Base-by-base conservation (phyloP, 371 early-diverging fungal species). In the Apophysomyces variabilis region DNA sequence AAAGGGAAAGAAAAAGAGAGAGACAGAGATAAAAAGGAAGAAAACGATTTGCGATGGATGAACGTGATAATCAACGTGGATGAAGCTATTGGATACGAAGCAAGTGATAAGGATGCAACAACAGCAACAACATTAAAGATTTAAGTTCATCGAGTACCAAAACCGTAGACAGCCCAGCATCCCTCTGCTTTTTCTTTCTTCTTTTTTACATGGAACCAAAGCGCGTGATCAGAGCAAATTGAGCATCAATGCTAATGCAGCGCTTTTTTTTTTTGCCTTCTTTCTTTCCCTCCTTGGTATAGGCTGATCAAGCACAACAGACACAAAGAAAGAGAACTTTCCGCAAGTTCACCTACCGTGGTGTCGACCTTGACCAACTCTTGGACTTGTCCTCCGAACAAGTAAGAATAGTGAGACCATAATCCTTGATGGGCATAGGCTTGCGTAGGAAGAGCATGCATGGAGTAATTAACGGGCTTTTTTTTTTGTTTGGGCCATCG, bases 261-360 rank as follows among this genome's bases (percentile, higher is more conserved):
- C 54, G 18, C 0, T 18, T 18, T 18, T 18, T 16, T 12, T 46
- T 26, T 26, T 26, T 26, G 32, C 32, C 32, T 26, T 26, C 32
- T 26, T 26, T 26, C 32, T 26, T 26, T 26, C 32, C 32, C 32
- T 26, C 18, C 21, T 21, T 9, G 16, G 5, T 21, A 5, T 75
- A 86, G 84, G 83, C 85, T 79, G 87, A 84, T 75, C 76, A 80
- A 66, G 54, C 54, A 11, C 78, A 82, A 75, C 61, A 70, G 60
- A 64, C 67, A 35, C 86, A 90, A 81, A 92, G 93, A 90, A 96
- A 94, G 90, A 85, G 99, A 77, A 92, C 94, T 72, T 99, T 99
- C 95, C 93, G 94, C 86, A 98, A 94, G 89, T 99, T 95, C 91
- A 92, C 93, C 78, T 99, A 93, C 96, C 94, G 98, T 78, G 99